These are phyloP conservation scores for Apiotrichum gamsii DNA, from an alignment of 1,284 basidiomycete genomes.

Conservation along the genomic window DNA sequence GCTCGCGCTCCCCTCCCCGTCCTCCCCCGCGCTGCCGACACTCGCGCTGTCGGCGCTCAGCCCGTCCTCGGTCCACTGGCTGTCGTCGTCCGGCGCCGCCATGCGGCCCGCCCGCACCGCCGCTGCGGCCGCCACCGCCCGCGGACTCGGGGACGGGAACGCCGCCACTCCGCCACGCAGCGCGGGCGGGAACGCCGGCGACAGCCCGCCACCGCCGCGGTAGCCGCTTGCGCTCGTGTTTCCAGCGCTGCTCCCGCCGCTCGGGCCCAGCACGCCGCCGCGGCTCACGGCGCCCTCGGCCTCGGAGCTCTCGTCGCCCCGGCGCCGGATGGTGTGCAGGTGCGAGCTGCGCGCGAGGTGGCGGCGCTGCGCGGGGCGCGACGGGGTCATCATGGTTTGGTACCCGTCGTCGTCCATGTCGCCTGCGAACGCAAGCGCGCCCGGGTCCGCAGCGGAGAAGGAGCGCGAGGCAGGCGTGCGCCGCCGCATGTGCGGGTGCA, in stretches of 20 bases:
- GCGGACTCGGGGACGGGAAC: not conserved
- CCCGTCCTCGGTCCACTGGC: not conserved
- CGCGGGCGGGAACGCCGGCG: too few relatives aligned
- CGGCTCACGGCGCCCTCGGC: too few relatives aligned
- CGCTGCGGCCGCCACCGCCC: not conserved
- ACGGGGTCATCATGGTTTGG: too few relatives aligned
- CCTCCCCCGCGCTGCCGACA: not conserved
- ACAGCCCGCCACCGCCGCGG: too few relatives aligned
- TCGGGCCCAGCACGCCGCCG: too few relatives aligned
- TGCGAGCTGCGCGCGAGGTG: slow-evolving; percentile 33
- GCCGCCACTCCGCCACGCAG: too few relatives aligned
- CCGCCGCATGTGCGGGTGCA: not conserved
- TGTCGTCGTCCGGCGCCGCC: slow-evolving; percentile 1
- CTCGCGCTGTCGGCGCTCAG: not conserved
- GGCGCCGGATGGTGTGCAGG: slow-evolving; percentile 30
- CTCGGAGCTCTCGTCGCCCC: slow-evolving; percentile 8
- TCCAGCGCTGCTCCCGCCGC: too few relatives aligned
- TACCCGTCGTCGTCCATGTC: slow-evolving; percentile 3
- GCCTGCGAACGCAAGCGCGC: not conserved
- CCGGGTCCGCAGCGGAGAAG: not conserved
- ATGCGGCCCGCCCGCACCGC: not conserved
- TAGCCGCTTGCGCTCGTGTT: too few relatives aligned
- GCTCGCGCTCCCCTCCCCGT: slow-evolving; percentile 4
- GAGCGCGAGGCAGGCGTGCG: not conserved
- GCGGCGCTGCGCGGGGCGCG: slow-evolving; percentile 1